Percentiles rank a stretch among this genome's conserved stretches.
These are phyloP conservation scores for Myxozyma nipponensis DNA, from an alignment of 805 yeast species.

Conservation along the genomic window DNA sequence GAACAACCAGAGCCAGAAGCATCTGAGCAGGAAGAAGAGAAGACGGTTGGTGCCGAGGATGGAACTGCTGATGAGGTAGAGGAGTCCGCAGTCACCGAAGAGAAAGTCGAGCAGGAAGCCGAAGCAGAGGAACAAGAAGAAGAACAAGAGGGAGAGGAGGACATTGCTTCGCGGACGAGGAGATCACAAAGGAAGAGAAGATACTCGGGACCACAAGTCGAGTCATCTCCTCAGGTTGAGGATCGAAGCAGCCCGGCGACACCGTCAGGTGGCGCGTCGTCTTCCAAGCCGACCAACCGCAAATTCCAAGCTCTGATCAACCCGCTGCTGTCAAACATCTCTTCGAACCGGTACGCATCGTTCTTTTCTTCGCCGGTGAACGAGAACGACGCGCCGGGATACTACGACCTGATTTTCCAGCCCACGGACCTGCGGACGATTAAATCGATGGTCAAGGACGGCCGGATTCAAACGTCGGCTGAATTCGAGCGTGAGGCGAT, in stretches of 20 bases:
- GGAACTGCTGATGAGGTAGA: slow-evolving; percentile 11
- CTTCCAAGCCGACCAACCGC: slow-evolving; percentile 42
- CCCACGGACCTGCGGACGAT: slow-evolving; percentile 71
- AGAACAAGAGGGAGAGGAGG: slow-evolving; percentile 9
- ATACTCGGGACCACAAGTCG: not conserved
- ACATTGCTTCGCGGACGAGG: slow-evolving; percentile 2
- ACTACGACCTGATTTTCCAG: slow-evolving; percentile 53
- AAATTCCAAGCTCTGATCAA: slow-evolving; percentile 56
- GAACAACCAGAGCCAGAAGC: slow-evolving; percentile 5
- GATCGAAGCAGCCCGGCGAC: slow-evolving; percentile 23
- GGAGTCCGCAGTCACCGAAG: not conserved
- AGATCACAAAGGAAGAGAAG: slow-evolving; percentile 4
- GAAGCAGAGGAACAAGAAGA: slow-evolving; percentile 8
- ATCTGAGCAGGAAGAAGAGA: slow-evolving; percentile 5
- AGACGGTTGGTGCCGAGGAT: slow-evolving; percentile 2
- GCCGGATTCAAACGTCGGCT: slow-evolving; percentile 46
- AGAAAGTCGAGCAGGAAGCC: not conserved
- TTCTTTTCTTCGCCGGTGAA: slow-evolving; percentile 70
- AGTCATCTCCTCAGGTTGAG: slow-evolving; percentile 8
- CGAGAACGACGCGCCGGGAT: slow-evolving; percentile 64
- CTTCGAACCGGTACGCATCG: slow-evolving; percentile 68
- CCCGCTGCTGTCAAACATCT: slow-evolving; percentile 59
- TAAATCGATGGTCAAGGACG: slow-evolving; percentile 54
- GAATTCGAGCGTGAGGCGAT: slow-evolving; percentile 65
- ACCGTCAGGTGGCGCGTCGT: slow-evolving; percentile 17